Percentiles rank a stretch among this genome's conserved stretches.
phyloP scores from a whole-genome alignment of 148 eudicot genomes.

The Fagopyrum homotropicum region DNA sequence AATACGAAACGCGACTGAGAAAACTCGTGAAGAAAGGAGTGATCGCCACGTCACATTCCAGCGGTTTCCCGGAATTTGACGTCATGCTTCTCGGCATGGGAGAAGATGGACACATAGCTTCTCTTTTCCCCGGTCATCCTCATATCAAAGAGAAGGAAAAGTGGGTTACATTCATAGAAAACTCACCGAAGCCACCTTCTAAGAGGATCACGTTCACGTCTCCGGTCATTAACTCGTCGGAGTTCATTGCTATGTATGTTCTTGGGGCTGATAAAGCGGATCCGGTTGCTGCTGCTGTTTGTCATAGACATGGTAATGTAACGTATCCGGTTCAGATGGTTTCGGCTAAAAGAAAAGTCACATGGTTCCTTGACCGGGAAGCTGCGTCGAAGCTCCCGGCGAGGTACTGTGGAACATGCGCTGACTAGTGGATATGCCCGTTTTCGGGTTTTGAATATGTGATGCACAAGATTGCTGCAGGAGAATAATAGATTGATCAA shows the following conservation, averaged over 20 bases:
- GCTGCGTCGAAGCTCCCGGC: conserved; percentile 41
- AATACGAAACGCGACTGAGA: conserved; percentile 47
- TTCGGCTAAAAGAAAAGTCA: conserved; percentile 44
- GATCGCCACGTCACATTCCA: conserved; percentile 31
- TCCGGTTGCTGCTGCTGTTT: conserved; percentile 25
- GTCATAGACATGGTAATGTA: conserved; percentile 13
- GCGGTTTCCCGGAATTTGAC: conserved; percentile 57
- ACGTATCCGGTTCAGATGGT: conserved; percentile 44
- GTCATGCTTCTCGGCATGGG: conserved; percentile 68
- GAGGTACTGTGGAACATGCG: neutral
- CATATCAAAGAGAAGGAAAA: conserved; percentile 38
- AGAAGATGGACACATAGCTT: conserved; percentile 74
- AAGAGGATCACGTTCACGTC: conserved; percentile 68
- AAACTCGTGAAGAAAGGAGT: conserved; percentile 33
- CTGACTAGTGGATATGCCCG: neutral
- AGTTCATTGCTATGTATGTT: conserved; percentile 51
- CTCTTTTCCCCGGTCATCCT: conserved; percentile 54
- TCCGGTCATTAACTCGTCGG: conserved; percentile 61
- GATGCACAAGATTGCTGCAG: neutral
- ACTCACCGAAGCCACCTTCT: conserved; percentile 72
- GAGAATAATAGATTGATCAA: neutral
- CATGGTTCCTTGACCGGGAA: conserved; percentile 62
- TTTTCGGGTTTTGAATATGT: neutral
- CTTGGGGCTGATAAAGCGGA: conserved; percentile 47
- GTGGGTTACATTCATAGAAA: conserved; percentile 57